phyloP scores from a whole-genome alignment of 2,329 filamentous ascomycete genomes.

The Colletotrichum aenigma region DNA sequence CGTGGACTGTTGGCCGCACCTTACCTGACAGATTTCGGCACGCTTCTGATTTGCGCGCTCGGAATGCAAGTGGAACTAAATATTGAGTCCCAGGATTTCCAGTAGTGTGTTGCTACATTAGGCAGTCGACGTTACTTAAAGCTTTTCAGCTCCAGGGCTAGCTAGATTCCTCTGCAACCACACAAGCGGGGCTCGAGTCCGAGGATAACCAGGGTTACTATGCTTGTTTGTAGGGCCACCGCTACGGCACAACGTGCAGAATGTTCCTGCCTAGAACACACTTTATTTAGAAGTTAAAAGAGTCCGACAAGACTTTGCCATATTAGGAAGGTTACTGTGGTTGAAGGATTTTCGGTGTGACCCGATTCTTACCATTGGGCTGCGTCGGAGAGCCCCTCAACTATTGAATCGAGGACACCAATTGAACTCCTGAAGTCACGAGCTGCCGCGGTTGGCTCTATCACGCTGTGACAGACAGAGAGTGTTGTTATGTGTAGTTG shows the following conservation, averaged over 20 bases:
- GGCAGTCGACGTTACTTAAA: neutral
- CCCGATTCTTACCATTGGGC: neutral
- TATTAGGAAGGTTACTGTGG: neutral
- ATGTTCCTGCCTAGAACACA: neutral
- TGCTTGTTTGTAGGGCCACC: neutral
- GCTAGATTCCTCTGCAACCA: neutral
- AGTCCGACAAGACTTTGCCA: neutral
- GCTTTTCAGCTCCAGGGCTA: neutral
- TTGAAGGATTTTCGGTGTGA: neutral
- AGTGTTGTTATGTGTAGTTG: neutral
- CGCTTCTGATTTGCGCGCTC: neutral
- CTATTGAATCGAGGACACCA: neutral
- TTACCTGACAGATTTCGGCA: neutral
- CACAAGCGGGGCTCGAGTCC: neutral
- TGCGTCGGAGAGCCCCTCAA: neutral
- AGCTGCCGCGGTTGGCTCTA: neutral
- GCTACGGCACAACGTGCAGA: neutral
- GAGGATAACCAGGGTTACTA: neutral
- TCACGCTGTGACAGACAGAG: neutral
- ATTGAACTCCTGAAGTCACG: neutral
- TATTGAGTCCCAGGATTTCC: neutral
- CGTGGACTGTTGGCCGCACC: neutral
- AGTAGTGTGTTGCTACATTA: neutral
- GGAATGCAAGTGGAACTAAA: neutral
- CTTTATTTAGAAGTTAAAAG: neutral